Evolutionary conservation across 1,284 basidiomycete species (phyloP), one percentile per base, ranked within the genome.

Genomic region (Ceratobasidium sp.): DNA sequence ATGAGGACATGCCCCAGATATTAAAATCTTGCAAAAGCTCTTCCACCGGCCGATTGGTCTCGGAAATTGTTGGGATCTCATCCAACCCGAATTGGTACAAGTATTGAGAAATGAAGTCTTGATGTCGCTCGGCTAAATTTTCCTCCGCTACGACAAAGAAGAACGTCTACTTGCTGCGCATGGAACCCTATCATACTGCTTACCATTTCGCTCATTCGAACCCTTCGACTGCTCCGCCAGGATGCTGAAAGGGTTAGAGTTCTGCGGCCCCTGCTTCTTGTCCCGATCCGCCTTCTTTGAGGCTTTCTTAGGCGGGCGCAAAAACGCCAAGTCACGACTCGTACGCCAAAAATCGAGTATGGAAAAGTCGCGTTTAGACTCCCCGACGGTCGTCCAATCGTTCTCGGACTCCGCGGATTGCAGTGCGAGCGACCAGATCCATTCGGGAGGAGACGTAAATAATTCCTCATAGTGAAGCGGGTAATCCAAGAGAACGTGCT

Each of bases 401-500:
- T n/a, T n/a, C 13, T 58, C 56, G 10, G 34, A 32, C n/a, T 69
- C 56, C 8, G 32, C 53, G 22, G 40, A 34, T 47, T 49, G 20
- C 40, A 38, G 17, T 42, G n/a, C 50, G 22, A 62, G 73, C 43
- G 40, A 57, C 17, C 15, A 70, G 40, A 85, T 78, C 84, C 83
- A 86, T 6, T n/a, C 27, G 1, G 84, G 82, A 0, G 82, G 81
- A 7, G 73, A 54, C 0, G n/a, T n/a, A n/a, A 68, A 13, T 29
- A 87, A 72, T 25, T 75, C 75, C 15, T 77, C 77, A 43, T 77
- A 75, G 29, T 85, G 82, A 17, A 81, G 80, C 0, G 84, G 82
- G 71, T 82, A 77, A 5, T 77, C 75, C 2, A 77, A 71, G 5
- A 75, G 70, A 1, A 88, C 74, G 73, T 83, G 80, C 0, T 77